A percentile compares a stretch with the other conserved stretches of the same genome.
Conservation (phyloP, 1,284 basidiomycete genomes). For the Cutaneotrichosporon cavernicola region DNA sequence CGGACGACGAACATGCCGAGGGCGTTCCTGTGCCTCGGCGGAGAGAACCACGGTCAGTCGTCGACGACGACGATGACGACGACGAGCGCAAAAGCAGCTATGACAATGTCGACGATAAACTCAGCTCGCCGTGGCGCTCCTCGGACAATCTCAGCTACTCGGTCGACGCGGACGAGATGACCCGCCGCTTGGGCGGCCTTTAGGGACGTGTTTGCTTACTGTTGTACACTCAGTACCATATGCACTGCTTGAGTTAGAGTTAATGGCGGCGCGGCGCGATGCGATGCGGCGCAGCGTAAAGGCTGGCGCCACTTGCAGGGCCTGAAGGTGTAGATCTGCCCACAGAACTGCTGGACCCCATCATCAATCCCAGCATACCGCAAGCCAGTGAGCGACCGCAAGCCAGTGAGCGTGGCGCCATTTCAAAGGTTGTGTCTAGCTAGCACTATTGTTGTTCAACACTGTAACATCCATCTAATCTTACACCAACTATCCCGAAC, state of each 20-base stretch:
- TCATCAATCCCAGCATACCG: neutral
- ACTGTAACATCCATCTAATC: neutral
- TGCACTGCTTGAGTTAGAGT: conserved; percentile 10
- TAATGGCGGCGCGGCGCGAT: neutral
- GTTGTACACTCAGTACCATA: conserved; percentile 13
- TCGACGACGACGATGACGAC: conserved; percentile 7
- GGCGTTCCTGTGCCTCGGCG: neutral
- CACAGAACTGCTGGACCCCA: too few species aligned
- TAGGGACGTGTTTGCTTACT: conserved; percentile 6
- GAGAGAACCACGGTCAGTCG: neutral
- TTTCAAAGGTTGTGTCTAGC: neutral
- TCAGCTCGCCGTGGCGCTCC: conserved; percentile 4
- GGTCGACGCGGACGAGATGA: conserved; percentile 12
- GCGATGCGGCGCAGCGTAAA: neutral
- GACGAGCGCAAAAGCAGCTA: conserved; percentile 9
- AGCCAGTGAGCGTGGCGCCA: neutral
- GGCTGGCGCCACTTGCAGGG: too few species aligned
- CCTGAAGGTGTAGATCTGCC: too few species aligned
- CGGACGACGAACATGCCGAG: conserved; percentile 3
- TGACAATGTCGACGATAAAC: conserved; percentile 3
- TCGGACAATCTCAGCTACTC: conserved; percentile 3
- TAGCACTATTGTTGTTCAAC: too few species aligned
- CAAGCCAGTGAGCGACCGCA: neutral
- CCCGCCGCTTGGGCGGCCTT: conserved; percentile 7
- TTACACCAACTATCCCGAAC: neutral